Conservation (phyloP, 495 filamentous ascomycete species). For the Penicillium simplicissimum region DNA sequence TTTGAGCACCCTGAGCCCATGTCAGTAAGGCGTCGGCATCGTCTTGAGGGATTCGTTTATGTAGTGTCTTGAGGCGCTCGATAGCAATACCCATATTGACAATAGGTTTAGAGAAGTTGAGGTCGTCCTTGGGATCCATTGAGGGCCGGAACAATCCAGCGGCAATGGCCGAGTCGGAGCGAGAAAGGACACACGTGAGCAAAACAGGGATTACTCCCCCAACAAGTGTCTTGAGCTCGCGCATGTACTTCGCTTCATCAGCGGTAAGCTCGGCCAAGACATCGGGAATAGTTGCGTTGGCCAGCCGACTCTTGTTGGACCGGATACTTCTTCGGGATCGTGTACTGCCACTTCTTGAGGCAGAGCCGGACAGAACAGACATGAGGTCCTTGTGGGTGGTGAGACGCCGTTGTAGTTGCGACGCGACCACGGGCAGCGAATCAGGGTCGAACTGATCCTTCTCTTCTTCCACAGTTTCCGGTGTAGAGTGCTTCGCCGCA, state of each 20-base stretch:
- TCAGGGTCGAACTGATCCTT: conserved; percentile 47
- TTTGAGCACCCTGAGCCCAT: conserved; percentile 78
- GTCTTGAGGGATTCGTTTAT: conserved; percentile 74
- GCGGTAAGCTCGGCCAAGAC: conserved; percentile 77
- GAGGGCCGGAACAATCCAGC: conserved; percentile 67
- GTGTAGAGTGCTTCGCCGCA: neutral
- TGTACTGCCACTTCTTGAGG: conserved; percentile 64
- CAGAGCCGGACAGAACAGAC: conserved; percentile 81
- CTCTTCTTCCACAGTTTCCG: conserved; percentile 27
- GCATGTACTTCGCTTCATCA: conserved; percentile 88
- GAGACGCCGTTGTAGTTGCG: conserved; percentile 64
- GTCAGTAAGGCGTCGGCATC: conserved; percentile 66
- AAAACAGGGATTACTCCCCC: conserved; percentile 96
- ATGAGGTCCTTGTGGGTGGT: conserved; percentile 94
- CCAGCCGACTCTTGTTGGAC: conserved; percentile 64
- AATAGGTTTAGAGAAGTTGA: conserved; percentile 80
- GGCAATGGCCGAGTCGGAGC: conserved; percentile 62
- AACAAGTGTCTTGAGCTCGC: conserved; percentile 89
- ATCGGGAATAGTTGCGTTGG: conserved; percentile 66
- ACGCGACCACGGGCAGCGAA: conserved; percentile 46
- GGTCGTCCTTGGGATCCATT: conserved; percentile 51
- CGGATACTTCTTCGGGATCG: conserved; percentile 72
- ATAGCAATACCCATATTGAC: conserved; percentile 91
- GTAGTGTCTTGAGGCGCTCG: conserved; percentile 76
- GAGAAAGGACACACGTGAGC: conserved; percentile 79